Evolutionary conservation across 1,139 yeast species (phyloP).

Genomic region (Candida sanyaensis): DNA sequence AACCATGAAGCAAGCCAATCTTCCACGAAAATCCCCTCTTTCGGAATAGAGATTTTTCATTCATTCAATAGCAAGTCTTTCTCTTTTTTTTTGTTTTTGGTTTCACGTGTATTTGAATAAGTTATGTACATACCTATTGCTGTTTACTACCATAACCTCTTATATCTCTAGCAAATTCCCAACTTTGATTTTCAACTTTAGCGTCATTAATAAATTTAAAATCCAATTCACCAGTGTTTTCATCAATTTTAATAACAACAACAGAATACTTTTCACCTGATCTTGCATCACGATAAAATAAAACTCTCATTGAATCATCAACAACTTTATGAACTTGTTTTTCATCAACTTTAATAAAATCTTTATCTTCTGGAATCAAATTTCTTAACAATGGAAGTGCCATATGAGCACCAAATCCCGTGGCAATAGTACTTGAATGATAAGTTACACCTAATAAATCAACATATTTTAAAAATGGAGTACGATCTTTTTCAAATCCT

Average conservation of each 20-base stretch:
- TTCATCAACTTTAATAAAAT: slow-evolving; percentile 66
- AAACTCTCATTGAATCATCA: slow-evolving; percentile 88
- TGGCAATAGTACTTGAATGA: slow-evolving; percentile 85
- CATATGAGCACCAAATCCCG: slow-evolving; percentile 95
- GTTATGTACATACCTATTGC: slow-evolving; percentile 16
- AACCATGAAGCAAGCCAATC: too few species aligned
- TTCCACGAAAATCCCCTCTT: too few species aligned
- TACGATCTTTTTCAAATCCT: slow-evolving; percentile 70
- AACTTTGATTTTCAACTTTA: slow-evolving; percentile 72
- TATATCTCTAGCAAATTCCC: slow-evolving; percentile 90
- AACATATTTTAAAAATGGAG: slow-evolving; percentile 78
- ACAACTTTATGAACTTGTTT: slow-evolving; percentile 75
- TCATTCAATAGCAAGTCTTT: background rate
- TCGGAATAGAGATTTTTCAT: background rate
- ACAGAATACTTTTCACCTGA: slow-evolving; percentile 83
- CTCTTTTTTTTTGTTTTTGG: background rate
- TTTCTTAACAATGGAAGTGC: slow-evolving; percentile 91
- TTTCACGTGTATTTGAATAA: background rate
- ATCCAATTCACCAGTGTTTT: slow-evolving; percentile 20
- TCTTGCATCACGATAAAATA: slow-evolving; percentile 96
- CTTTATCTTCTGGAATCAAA: slow-evolving; percentile 77
- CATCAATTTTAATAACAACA: slow-evolving; percentile 70
- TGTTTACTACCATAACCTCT: slow-evolving; percentile 82
- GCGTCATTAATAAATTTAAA: slow-evolving; percentile 67
- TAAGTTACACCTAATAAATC: slow-evolving; percentile 92